These are phyloP conservation scores for Beauveria medogensis DNA, from an alignment of 2,329 filamentous ascomycete species.

Conservation along the genomic window DNA sequence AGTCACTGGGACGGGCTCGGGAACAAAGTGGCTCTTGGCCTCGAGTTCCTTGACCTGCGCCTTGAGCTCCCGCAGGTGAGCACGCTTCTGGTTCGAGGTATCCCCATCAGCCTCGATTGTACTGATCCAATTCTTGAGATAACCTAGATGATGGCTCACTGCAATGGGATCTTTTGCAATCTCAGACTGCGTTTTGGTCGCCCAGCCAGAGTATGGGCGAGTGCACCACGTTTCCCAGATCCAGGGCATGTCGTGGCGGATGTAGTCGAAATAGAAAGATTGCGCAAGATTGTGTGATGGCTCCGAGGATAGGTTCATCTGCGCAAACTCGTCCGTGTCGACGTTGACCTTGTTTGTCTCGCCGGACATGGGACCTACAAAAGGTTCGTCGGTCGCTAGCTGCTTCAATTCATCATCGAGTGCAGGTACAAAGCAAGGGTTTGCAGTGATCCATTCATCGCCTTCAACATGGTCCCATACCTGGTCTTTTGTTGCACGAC, in stretches of 20 bases:
- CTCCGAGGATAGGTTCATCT: not conserved
- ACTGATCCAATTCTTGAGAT: not conserved
- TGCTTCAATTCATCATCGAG: not conserved
- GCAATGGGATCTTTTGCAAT: not conserved
- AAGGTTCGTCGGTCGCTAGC: not conserved
- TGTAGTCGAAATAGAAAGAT: not conserved
- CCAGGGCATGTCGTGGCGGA: constrained; percentile 12
- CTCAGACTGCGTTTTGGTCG: not conserved
- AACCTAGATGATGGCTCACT: not conserved
- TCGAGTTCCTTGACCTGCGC: not conserved
- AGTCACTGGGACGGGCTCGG: not conserved
- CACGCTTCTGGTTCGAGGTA: not conserved
- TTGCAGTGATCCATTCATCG: constrained; percentile 12
- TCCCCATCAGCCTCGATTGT: not conserved
- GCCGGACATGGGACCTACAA: not conserved
- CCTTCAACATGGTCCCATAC: constrained; percentile 8
- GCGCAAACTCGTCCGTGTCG: not conserved
- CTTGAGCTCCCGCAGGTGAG: not conserved
- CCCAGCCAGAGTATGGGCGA: constrained; percentile 10
- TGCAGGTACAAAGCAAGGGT: constrained; percentile 13
- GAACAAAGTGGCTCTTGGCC: not conserved
- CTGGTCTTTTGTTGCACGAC: not conserved
- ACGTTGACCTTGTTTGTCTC: not conserved
- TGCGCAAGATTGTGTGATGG: not conserved
- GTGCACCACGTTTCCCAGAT: constrained; percentile 15